Evolutionary conservation across 192 early-diverging fungal genomes (phyloP).

Genomic region (Thoreauomyces humboldtii): DNA sequence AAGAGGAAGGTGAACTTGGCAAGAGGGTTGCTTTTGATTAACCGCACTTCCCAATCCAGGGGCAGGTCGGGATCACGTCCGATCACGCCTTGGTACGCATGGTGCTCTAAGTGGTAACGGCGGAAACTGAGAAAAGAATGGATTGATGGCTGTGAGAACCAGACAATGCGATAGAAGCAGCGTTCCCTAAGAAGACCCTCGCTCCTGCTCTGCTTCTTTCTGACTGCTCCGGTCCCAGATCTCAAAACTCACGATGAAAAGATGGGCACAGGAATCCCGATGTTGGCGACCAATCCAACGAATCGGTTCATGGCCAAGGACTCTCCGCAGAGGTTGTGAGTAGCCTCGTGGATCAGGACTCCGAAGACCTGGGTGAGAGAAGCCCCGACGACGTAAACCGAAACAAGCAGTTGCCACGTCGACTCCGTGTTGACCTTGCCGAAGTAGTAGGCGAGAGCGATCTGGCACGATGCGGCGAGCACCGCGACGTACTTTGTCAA

Average conservation of each 20-base stretch:
- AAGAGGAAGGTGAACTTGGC: conserved; percentile 42
- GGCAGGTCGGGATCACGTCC: conserved; percentile 94
- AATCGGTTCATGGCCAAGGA: conserved; percentile 75
- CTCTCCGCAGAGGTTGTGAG: conserved; percentile 79
- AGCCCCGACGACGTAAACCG: conserved; percentile 78
- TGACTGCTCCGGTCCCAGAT: too few species aligned
- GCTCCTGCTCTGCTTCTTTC: too few species aligned
- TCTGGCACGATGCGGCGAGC: conserved; percentile 63
- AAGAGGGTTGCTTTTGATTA: conserved; percentile 44
- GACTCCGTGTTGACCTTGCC: conserved; percentile 61
- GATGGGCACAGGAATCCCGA: conserved; percentile 67
- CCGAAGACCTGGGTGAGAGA: conserved; percentile 78
- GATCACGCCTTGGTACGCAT: conserved; percentile 93
- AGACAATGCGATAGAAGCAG: too few species aligned
- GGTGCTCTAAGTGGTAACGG: conserved; percentile 87
- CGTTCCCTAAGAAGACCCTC: too few species aligned
- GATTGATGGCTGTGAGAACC: too few species aligned
- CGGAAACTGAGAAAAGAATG: too few species aligned
- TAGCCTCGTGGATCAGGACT: conserved; percentile 89
- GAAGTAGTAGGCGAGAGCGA: conserved; percentile 71
- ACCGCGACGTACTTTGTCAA: conserved; percentile 74
- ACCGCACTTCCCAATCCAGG: conserved; percentile 76
- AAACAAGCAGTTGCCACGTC: conserved; percentile 63
- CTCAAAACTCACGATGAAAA: conserved; percentile 25
- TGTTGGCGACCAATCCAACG: conserved; percentile 80